Conservation (phyloP, 2,329 filamentous ascomycete genomes). For the Colletotrichum musicola region DNA sequence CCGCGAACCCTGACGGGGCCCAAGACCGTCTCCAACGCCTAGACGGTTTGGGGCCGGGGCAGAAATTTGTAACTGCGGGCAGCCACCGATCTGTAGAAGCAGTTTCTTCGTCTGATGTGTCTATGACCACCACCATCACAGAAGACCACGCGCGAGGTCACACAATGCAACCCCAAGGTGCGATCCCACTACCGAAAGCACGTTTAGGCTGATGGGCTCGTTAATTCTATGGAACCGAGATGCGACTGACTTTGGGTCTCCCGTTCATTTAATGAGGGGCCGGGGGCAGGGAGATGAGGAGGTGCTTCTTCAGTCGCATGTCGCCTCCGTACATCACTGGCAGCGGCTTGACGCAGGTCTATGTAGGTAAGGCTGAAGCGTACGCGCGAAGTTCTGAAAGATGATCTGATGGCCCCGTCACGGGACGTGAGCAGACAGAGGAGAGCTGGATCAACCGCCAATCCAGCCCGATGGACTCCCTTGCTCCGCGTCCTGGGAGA, state of each 20-base stretch:
- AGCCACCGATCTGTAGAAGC: slow-evolving; percentile 19
- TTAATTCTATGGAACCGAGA: slow-evolving; percentile 20
- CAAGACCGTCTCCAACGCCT: not conserved
- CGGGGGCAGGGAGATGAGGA: not conserved
- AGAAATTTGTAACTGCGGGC: slow-evolving; percentile 7
- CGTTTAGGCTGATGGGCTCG: slow-evolving; percentile 3
- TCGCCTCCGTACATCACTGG: not conserved
- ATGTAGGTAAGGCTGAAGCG: slow-evolving; percentile 27
- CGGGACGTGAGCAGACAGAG: slow-evolving; percentile 8
- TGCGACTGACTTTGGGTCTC: slow-evolving; percentile 8
- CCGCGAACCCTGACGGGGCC: not conserved
- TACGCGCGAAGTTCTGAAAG: not conserved
- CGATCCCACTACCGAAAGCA: slow-evolving; percentile 8
- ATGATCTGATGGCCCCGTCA: slow-evolving; percentile 8
- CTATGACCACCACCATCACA: slow-evolving; percentile 10
- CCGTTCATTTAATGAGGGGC: not conserved
- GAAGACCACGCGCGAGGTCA: slow-evolving; percentile 9
- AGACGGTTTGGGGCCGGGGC: not conserved
- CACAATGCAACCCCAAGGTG: slow-evolving; percentile 11
- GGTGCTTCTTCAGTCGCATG: not conserved
- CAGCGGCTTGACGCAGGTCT: slow-evolving; percentile 4
- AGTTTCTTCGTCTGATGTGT: slow-evolving; percentile 28
- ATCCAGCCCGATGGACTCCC: slow-evolving; percentile 33
- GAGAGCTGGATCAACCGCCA: slow-evolving; percentile 25
- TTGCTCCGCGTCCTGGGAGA: slow-evolving; percentile 29